Evolutionary conservation across 2,329 filamentous ascomycete genomes (phyloP).

Genomic region (Botrytis hyacinthi): DNA sequence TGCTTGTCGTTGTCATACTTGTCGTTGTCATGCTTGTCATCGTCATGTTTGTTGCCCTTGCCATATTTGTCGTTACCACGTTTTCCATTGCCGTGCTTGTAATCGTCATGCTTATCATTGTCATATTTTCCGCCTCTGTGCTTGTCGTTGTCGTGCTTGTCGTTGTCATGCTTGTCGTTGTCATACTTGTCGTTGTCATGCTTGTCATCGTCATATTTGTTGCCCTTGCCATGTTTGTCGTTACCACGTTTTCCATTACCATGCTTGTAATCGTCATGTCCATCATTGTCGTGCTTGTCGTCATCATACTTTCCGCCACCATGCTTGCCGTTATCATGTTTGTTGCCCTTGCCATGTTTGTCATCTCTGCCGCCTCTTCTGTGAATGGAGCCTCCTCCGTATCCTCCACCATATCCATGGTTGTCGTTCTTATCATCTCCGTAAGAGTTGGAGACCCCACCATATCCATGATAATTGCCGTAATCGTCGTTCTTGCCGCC

Average conservation of each 20-base stretch:
- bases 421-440: background rate
- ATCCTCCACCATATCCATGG: background rate
- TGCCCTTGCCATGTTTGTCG: background rate
- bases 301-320: background rate
- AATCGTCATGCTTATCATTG: background rate
- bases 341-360: background rate
- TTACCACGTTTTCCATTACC: background rate
- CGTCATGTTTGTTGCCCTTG: background rate
- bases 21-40: background rate
- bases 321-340: background rate
- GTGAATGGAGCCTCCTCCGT: background rate
- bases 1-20: background rate
- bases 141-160: background rate
- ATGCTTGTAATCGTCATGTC: background rate
- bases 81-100: background rate
- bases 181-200: background rate
- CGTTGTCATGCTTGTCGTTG: fast-evolving
- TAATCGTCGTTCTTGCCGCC: background rate
- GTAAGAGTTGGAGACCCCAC: background rate
- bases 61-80: background rate
- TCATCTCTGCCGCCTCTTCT: background rate
- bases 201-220: background rate
- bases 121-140: too few relatives aligned
- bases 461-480: background rate
- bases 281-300: background rate